A percentile compares a stretch with the other conserved stretches of the same genome.
These are phyloP conservation scores for Sclerotinia trifoliorum DNA, from an alignment of 2,329 filamentous ascomycete genomes.

Conservation along the genomic window DNA sequence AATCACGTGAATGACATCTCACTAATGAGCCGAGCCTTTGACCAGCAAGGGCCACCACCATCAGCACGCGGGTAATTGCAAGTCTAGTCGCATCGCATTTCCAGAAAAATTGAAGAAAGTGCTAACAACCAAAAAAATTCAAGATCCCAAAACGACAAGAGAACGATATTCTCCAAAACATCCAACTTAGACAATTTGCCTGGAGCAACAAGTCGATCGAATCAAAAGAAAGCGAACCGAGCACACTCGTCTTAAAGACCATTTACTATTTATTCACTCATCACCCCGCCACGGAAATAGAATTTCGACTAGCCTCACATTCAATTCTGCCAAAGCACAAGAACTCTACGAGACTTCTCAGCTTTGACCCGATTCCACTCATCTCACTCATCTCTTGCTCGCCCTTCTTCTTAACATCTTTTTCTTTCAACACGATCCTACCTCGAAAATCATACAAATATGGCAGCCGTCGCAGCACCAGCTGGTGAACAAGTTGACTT, in stretches of 20 bases:
- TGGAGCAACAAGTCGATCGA: constrained; percentile 17
- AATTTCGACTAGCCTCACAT: constrained; percentile 22
- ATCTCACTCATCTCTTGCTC: background rate
- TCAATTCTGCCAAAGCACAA: constrained; percentile 20
- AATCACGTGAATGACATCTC: background rate
- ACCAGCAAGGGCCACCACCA: constrained; percentile 15
- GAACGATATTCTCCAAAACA: background rate
- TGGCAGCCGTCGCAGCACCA: constrained; percentile 35
- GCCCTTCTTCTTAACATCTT: constrained; percentile 15
- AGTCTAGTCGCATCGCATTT: constrained; percentile 6
- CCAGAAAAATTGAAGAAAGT: constrained; percentile 19
- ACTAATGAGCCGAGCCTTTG: constrained; percentile 12
- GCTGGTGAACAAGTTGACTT: constrained; percentile 56
- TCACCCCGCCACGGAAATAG: constrained; percentile 18
- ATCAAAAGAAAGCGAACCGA: background rate
- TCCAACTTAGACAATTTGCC: constrained; percentile 11
- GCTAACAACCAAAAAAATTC: background rate
- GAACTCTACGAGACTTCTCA: constrained; percentile 9
- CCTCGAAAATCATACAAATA: constrained; percentile 26
- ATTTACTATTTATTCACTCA: constrained; percentile 8
- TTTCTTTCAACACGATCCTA: constrained; percentile 14
- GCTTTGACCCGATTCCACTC: constrained; percentile 1
- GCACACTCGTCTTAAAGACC: background rate
- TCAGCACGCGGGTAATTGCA: constrained; percentile 3
- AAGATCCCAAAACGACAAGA: background rate